Base-by-base conservation (phyloP, 495 filamentous ascomycete species). In the Stereocaulon alpinum region DNA sequence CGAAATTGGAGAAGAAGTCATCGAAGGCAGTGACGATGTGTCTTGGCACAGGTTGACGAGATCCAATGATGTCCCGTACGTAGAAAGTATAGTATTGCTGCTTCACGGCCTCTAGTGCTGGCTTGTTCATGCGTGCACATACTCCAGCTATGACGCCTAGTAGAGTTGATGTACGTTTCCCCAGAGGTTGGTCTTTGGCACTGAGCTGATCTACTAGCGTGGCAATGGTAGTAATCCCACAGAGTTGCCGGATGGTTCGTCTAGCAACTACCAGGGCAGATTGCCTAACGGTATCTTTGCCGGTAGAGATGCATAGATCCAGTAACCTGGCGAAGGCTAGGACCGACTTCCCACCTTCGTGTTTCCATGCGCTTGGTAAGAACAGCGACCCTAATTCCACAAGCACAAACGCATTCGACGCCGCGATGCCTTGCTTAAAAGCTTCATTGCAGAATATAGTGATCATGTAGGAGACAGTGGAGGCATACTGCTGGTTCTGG, bases 111-210 rank as follows among this genome's bases (percentile, higher is more conserved):
- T 32, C 72, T 37, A 98, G 62, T 17, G 82, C 67, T 6, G 78
- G 69, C 58, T 82, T 85, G 41, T 76, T 75, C 42, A 73, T 70
- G 52, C 92, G 84, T 22, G 84, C 81, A 68, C 86, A 88, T 10
- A 96, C 92, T 2, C 91, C 89, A 42, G 88, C 86, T 56, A 97
- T 80, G 14, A 91, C 82, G 24, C 94, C 93, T 6, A 98, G 76
- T 45, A 95, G 71, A 3, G 80, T 63, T 10, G 61, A 43, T 22
- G 56, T 49, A 40, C 40, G 63, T 18, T 17, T 37, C 15, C 63
- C 64, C 15, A 60, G 44, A 4, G 45, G 77, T 73, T 24, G 83
- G 55, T 37, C 80, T 68, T 86, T 93, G 12, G 77, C 71, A 1
- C 87, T 81, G 55, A 98, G 80, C 37, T 54, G 47, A 18, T 17